A percentile compares a stretch with the other conserved stretches of the same genome.
phyloP scores from a whole-genome alignment of 257 asterid genomes.

The Solanum medicagineum region DNA sequence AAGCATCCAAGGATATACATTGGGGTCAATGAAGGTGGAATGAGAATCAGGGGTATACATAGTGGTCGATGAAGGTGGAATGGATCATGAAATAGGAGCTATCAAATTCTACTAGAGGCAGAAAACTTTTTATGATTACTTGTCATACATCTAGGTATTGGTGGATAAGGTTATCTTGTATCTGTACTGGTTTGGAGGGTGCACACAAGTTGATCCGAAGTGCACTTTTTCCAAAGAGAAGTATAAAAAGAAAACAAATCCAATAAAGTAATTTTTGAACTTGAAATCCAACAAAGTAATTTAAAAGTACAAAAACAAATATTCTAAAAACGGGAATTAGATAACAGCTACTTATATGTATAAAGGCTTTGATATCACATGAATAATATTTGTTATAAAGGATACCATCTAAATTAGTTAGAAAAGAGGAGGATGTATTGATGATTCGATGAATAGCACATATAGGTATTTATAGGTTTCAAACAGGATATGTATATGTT shows the following conservation, averaged over 20 bases:
- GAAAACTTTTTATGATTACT: not conserved
- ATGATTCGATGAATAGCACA: not conserved
- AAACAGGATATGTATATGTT: not conserved
- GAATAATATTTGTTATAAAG: not conserved
- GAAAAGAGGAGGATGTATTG: not conserved
- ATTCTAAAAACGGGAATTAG: not conserved
- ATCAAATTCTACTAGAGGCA: not conserved
- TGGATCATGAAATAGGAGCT: not conserved
- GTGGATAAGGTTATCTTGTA: not conserved
- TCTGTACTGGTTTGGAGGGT: not conserved
- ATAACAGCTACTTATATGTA: not conserved
- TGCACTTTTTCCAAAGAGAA: not conserved
- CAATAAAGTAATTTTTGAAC: not conserved
- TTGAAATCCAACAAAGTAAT: not conserved
- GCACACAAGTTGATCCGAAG: not conserved
- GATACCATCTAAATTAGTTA: not conserved
- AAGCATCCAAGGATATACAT: not conserved
- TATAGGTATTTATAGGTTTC: not conserved
- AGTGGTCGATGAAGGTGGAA: not conserved
- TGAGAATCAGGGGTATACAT: not conserved
- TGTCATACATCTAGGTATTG: not conserved
- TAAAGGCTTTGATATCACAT: not conserved
- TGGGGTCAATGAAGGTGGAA: not conserved
- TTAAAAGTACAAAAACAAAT: not conserved
- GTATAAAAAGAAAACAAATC: not conserved